A percentile compares a stretch with the other conserved stretches of the same genome.
Evolutionary conservation across 495 filamentous ascomycete genomes (phyloP).

Genomic region (Zalerion maritima): DNA sequence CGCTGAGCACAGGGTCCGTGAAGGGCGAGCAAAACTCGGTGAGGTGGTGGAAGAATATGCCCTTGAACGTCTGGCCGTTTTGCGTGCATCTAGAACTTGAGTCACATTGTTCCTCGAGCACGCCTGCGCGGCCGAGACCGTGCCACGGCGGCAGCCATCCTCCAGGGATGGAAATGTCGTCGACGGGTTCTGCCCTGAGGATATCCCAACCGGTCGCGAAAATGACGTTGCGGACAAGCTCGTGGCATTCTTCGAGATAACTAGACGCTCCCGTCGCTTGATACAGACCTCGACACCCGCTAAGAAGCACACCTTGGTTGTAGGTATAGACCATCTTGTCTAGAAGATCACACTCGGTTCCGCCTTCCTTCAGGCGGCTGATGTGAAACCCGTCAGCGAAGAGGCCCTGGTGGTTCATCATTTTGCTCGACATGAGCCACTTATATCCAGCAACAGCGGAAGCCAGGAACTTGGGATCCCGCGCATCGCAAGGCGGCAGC

Average conservation of each 20-base stretch:
- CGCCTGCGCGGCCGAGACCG: slow-evolving; percentile 60
- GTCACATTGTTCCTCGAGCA: slow-evolving; percentile 82
- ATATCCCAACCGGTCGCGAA: slow-evolving; percentile 60
- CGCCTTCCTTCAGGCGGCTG: slow-evolving; percentile 30
- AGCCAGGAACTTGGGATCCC: slow-evolving; percentile 50
- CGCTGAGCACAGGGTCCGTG: slow-evolving; percentile 18
- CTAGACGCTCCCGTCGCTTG: slow-evolving; percentile 46
- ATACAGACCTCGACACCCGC: slow-evolving; percentile 69
- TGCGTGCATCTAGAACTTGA: slow-evolving; percentile 60
- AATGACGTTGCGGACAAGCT: slow-evolving; percentile 55
- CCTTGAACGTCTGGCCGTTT: slow-evolving; percentile 86
- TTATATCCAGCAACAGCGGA: slow-evolving; percentile 64
- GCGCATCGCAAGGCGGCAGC: slow-evolving; percentile 16
- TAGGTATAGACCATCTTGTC: slow-evolving; percentile 91
- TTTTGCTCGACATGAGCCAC: slow-evolving; percentile 66
- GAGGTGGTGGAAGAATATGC: slow-evolving; percentile 86
- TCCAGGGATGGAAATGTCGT: slow-evolving; percentile 11
- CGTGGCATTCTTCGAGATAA: slow-evolving; percentile 71
- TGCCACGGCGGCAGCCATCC: slow-evolving; percentile 40
- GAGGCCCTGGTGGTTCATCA: slow-evolving; percentile 67
- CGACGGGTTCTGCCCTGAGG: slow-evolving; percentile 15
- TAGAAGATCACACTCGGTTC: slow-evolving; percentile 57
- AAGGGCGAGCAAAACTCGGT: slow-evolving; percentile 64
- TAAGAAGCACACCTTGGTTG: slow-evolving; percentile 90
- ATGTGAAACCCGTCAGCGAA: slow-evolving; percentile 91